phyloP scores from a whole-genome alignment of 2,329 filamentous ascomycete genomes.

The Colletotrichum falcatum region DNA sequence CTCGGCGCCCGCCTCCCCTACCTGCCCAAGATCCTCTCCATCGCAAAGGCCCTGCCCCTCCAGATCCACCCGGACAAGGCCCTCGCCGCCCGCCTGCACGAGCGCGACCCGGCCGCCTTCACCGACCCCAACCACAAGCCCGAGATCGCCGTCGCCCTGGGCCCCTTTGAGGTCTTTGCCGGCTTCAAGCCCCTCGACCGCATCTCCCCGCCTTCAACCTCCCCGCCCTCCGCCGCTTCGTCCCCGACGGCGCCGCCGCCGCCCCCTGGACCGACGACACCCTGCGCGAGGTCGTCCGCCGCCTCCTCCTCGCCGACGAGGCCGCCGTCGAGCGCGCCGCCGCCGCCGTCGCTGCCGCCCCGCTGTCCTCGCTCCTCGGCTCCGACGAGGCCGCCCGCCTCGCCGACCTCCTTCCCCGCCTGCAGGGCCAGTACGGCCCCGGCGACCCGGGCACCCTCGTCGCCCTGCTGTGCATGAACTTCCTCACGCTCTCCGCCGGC shows the following conservation, averaged over 20 bases:
- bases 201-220: conserved; percentile 71
- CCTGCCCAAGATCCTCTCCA: conserved; percentile 77
- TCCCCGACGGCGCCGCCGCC: conserved; percentile 57
- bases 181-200: conserved; percentile 76
- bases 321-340: conserved; percentile 65
- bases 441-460: conserved; percentile 76
- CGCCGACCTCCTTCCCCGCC: conserved; percentile 71
- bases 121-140: conserved; percentile 83
- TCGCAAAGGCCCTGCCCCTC: conserved; percentile 79
- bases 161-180: conserved; percentile 80
- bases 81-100: conserved; percentile 73
- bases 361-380: conserved; percentile 61
- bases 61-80: conserved; percentile 81
- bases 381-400: conserved; percentile 65
- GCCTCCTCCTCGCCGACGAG: conserved; percentile 66
- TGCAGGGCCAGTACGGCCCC: conserved; percentile 73
- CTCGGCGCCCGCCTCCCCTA: conserved; percentile 74
- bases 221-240: conserved; percentile 64
- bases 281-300: conserved; percentile 66
- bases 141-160: conserved; percentile 79
- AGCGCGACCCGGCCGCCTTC: conserved; percentile 73
- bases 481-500: conserved; percentile 72
- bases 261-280: conserved; percentile 66
- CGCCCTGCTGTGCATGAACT: conserved; percentile 81
- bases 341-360: conserved; percentile 61